Percentiles rank a stretch among this genome's conserved stretches.
Evolutionary conservation across 2,329 filamentous ascomycete genomes (phyloP).

Genomic region (Sclerotinia nivalis): DNA sequence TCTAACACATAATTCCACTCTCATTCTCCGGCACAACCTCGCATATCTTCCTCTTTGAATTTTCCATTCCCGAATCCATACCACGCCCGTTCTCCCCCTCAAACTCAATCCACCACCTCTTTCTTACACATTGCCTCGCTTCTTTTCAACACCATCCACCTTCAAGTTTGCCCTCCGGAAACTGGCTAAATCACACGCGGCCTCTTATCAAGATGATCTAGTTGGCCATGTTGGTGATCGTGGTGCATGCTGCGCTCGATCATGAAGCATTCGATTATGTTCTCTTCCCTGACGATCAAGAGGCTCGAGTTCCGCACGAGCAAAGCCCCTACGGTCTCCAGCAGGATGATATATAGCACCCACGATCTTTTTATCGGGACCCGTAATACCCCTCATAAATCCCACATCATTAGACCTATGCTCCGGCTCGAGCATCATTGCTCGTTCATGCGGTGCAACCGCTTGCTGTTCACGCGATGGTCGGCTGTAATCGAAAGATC

Average conservation of each 20-base stretch:
- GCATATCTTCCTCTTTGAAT: background rate
- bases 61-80: background rate
- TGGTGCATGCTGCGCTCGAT: background rate
- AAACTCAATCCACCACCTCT: background rate
- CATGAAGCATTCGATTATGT: conserved; percentile 3
- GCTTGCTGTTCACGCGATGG: background rate
- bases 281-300: conserved; percentile 9
- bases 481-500: background rate
- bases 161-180: background rate
- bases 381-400: background rate
- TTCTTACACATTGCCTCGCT: background rate
- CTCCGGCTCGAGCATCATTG: background rate
- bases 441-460: background rate
- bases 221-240: conserved; percentile 13
- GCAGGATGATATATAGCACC: conserved; percentile 7
- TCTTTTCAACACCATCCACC: too few species aligned
- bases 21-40: background rate
- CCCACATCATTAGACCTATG: background rate
- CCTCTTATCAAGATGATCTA: conserved; percentile 26
- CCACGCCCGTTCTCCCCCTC: background rate
- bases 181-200: background rate
- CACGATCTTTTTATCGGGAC: background rate
- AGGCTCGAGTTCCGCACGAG: background rate
- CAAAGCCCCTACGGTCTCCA: background rate
- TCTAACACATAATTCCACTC: background rate